These are phyloP conservation scores for Diutina sp. DNA, from an alignment of 1,139 yeast species.

Conservation along the genomic window DNA sequence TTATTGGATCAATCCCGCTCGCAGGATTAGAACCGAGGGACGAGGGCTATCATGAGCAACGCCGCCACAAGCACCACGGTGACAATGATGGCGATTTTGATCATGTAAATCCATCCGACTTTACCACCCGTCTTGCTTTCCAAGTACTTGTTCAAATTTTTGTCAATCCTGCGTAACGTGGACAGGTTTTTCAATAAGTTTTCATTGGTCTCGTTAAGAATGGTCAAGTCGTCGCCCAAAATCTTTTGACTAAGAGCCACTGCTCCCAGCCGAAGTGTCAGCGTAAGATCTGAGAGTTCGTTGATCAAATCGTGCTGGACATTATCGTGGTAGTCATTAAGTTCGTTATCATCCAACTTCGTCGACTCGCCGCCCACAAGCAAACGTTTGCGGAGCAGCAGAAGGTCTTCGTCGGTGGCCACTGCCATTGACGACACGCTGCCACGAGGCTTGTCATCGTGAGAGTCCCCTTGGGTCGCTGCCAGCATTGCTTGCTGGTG, in stretches of 20 bases:
- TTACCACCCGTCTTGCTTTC: not conserved
- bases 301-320: constrained; percentile 28
- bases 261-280: constrained; percentile 25
- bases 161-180: constrained; percentile 12
- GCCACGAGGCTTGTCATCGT: not conserved
- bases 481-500: not conserved
- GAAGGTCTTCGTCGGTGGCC: not conserved
- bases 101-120: constrained; percentile 1
- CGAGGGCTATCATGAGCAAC: constrained; percentile 1
- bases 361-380: not conserved
- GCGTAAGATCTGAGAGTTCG: constrained; percentile 25
- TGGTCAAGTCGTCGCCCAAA: constrained; percentile 19
- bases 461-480: not conserved
- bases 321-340: constrained; percentile 28
- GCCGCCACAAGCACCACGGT: not conserved
- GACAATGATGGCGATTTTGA: not conserved
- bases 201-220: constrained; percentile 25
- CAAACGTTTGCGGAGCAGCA: not conserved
- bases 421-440: not conserved
- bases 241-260: constrained; percentile 20
- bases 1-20: not conserved
- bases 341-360: constrained; percentile 4
- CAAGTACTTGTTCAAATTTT: constrained; percentile 8
- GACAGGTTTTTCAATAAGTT: constrained; percentile 22
- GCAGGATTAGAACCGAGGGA: not conserved